Evolutionary conservation across 2,329 filamentous ascomycete genomes (phyloP).

Genomic region (Diaporthe caulivora): DNA sequence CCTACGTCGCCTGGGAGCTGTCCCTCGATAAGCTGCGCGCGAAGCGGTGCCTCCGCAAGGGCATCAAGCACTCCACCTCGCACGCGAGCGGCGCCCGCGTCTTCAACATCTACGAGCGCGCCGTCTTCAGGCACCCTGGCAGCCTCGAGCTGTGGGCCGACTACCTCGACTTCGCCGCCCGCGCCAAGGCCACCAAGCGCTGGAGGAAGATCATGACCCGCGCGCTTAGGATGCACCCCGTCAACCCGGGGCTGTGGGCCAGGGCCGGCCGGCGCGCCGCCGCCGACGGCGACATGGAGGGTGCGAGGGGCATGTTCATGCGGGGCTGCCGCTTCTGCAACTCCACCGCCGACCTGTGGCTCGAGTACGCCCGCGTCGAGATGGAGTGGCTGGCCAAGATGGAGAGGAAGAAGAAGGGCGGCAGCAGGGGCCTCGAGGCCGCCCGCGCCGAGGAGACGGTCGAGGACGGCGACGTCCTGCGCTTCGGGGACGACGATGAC

Average conservation of each 20-base stretch:
- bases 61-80: conserved; percentile 76
- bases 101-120: conserved; percentile 90
- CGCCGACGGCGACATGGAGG: conserved; percentile 85
- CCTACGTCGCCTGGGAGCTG: conserved; percentile 82
- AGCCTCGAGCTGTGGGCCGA: conserved; percentile 88
- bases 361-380: conserved; percentile 91
- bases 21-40: conserved; percentile 80
- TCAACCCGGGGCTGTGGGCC: conserved; percentile 86
- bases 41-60: conserved; percentile 86
- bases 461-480: conserved; percentile 59
- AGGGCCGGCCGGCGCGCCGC: conserved; percentile 85
- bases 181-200: conserved; percentile 74
- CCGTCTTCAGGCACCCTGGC: conserved; percentile 85
- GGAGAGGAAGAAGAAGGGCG: conserved; percentile 76
- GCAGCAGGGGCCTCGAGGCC: conserved; percentile 53
- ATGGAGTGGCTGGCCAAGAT: conserved; percentile 92
- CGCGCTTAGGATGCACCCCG: conserved; percentile 87
- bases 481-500: conserved; percentile 63
- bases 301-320: conserved; percentile 87
- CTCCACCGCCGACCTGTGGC: conserved; percentile 79
- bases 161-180: conserved; percentile 85
- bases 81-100: conserved; percentile 84
- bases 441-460: conserved; percentile 47
- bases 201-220: conserved; percentile 74
- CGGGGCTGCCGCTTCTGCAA: conserved; percentile 91